Evolutionary conservation across 73 alveolate species (phyloP).

Genomic region (Tetrahymena borealis): DNA sequence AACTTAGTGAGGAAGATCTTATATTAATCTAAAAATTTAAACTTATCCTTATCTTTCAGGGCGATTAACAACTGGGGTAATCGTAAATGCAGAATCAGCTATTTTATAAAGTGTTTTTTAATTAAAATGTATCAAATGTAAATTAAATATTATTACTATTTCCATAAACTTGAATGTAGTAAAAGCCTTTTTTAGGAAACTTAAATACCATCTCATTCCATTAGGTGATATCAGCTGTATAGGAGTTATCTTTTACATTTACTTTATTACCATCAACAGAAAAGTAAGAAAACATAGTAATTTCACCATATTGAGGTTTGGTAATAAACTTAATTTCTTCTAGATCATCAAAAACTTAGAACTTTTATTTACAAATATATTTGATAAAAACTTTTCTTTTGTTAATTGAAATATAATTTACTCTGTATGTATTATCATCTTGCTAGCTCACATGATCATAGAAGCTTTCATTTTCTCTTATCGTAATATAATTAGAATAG

Average conservation of each 20-base stretch:
- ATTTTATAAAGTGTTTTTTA: too few species aligned
- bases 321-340: background rate
- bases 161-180: background rate
- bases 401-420: background rate
- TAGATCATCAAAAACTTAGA: background rate
- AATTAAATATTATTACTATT: too few species aligned
- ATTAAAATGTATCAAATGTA: too few species aligned
- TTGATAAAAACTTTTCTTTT: background rate
- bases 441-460: background rate
- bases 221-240: background rate
- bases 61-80: background rate
- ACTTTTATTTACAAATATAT: background rate
- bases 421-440: background rate
- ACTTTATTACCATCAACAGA: background rate
- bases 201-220: background rate
- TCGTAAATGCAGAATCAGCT: background rate
- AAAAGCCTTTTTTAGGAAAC: background rate
- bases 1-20: background rate
- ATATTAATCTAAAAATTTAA: background rate
- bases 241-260: background rate
- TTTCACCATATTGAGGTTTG: background rate
- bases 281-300: background rate
- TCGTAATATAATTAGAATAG: background rate
- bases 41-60: background rate
- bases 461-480: background rate